These are phyloP conservation scores for Chytridium lagenaria DNA, from an alignment of 371 early-diverging fungal species.

Conservation along the genomic window DNA sequence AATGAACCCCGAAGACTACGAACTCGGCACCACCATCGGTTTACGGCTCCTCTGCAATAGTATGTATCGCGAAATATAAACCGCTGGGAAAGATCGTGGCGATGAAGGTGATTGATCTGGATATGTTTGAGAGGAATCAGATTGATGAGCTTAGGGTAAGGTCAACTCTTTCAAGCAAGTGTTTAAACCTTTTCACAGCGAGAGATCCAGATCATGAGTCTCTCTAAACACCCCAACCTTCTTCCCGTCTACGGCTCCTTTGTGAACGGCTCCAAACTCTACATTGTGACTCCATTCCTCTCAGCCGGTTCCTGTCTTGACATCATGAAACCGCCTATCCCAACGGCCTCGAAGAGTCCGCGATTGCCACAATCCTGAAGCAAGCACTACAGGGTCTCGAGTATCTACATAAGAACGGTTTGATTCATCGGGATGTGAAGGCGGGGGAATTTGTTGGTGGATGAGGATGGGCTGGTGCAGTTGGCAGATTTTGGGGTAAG, in stretches of 20 bases:
- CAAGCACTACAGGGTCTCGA: constrained; percentile 84
- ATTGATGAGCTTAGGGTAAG: constrained; percentile 87
- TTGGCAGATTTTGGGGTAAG: constrained; percentile 93
- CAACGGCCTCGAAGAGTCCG: constrained; percentile 82
- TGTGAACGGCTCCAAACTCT: constrained; percentile 78
- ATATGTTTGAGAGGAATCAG: constrained; percentile 92
- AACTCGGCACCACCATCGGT: constrained; percentile 40
- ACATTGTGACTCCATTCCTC: constrained; percentile 84
- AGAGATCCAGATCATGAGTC: constrained; percentile 87
- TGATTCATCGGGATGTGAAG: constrained; percentile 93
- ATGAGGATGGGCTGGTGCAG: constrained; percentile 81
- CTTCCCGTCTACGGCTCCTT: constrained; percentile 84
- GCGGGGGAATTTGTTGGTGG: constrained; percentile 88
- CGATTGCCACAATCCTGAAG: constrained; percentile 84
- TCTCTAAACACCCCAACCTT: constrained; percentile 86
- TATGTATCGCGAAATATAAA: constrained; percentile 79
- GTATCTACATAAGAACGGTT: constrained; percentile 86
- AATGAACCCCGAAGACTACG: constrained; percentile 12
- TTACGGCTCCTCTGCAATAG: constrained; percentile 88
- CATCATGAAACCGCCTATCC: constrained; percentile 85
- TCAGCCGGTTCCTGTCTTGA: constrained; percentile 86
- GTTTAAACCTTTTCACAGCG: constrained; percentile 51
- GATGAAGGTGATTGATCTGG: constrained; percentile 89
- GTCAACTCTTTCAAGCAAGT: neutral
- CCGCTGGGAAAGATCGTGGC: constrained; percentile 76